Evolutionary conservation across 768 basidiomycete species (phyloP), one percentile per base, ranked within the genome.

Genomic region (Lactifluus subvellereus): DNA sequence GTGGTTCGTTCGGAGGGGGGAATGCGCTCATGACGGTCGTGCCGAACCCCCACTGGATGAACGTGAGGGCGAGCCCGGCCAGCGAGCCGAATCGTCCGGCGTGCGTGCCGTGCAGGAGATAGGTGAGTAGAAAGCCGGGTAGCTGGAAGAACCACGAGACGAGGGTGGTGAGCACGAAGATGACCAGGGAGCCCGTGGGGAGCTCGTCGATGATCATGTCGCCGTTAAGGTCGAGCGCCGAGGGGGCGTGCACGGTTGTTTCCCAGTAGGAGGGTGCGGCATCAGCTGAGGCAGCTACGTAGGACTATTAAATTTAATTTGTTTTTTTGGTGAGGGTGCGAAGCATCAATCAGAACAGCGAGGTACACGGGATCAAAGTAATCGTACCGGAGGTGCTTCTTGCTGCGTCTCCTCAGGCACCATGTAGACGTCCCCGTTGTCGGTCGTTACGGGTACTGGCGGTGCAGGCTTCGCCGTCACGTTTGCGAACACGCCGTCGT

Each of bases 81-180:
- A 93, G 88, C 16, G 92, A 93, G 54, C 97, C 97, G 71, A 84
- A 91, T 73, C 94, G 95, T 64, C 89, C 91, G 0, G 97, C 93
- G 71, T 98, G 95, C 1, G 94, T 88, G 13, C 86, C 87, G 75
- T 91, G 89, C 2, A 98, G 85, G 68, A 98, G 86, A 71, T 94
- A 97, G 1, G 95, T 97, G 76, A 99, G 82, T 62, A 89, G 74
- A 80, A 91, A 94, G 56, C 92, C 95, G 70, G 96, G 82, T 73
- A 98, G 95, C 76, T 98, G 94, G 87, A 99, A 98, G 77, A 94
- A 93, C 77, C 89, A 89, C 7, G 93, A 95, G 61, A 92, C 86
- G 77, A 94, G 82, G 59, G 88, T 72, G 74, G 91, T 93, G 76
- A 84, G 78, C 66, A 84, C 69, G 75, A 94, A 95, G n/a, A 85